phyloP scores from a whole-genome alignment of 148 eudicot genomes.

The Selenicereus undatus region DNA sequence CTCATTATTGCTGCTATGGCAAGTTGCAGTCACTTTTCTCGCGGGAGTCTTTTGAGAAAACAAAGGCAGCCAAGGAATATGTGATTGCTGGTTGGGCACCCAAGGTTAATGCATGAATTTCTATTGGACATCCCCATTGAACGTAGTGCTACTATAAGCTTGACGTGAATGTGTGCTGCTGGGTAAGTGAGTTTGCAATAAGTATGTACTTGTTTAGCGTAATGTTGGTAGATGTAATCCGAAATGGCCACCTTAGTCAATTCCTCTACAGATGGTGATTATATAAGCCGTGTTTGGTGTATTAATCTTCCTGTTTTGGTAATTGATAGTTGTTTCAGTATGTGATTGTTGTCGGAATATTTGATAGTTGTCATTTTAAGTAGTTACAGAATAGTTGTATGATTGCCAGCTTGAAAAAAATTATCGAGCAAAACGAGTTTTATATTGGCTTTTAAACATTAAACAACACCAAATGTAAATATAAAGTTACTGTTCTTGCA shows the following conservation, averaged over 20 bases:
- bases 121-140: constrained; percentile 1
- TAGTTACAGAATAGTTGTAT: too few species aligned
- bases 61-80: constrained; percentile 10
- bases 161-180: not conserved
- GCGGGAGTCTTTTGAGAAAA: constrained; percentile 14
- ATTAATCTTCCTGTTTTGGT: not conserved
- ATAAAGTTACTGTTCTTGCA: too few species aligned
- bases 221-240: not conserved
- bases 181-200: not conserved
- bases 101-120: constrained; percentile 6
- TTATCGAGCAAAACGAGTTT: too few species aligned
- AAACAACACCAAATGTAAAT: too few species aligned
- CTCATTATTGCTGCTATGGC: too few species aligned
- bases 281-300: too few species aligned
- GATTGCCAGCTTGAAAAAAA: too few species aligned
- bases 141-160: not conserved
- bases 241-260: not conserved
- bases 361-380: too few species aligned
- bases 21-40: constrained; percentile 1
- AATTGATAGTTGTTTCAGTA: not conserved
- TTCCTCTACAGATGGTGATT: not conserved
- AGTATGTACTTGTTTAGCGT: not conserved
- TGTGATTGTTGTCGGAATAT: too few species aligned
- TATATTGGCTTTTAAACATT: too few species aligned
- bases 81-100: constrained; percentile 14